Evolutionary conservation across 257 asterid species (phyloP).

Genomic region (Vinca minor): DNA sequence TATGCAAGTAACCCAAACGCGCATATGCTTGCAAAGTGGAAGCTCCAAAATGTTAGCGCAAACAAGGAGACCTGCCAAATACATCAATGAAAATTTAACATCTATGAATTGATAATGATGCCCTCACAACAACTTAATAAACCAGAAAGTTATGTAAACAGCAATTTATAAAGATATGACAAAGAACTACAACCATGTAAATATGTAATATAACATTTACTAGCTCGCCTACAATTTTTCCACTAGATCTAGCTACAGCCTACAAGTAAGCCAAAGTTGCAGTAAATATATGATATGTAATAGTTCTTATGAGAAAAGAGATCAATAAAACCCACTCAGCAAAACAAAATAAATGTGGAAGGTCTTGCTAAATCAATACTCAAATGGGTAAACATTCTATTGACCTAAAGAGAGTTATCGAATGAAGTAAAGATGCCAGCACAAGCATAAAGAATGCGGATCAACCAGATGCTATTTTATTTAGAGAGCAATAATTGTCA

Average conservation of each 20-base stretch:
- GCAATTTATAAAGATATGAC: background rate
- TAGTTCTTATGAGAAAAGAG: background rate
- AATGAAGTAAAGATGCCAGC: background rate
- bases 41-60: conserved; percentile 95
- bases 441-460: background rate
- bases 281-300: background rate
- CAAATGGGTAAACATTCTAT: background rate
- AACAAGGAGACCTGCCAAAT: conserved; percentile 81
- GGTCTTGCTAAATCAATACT: background rate
- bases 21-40: conserved; percentile 95
- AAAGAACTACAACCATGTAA: conserved; percentile 11
- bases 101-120: conserved; percentile 25
- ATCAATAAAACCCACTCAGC: background rate
- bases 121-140: background rate
- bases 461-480: background rate
- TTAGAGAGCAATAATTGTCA: background rate
- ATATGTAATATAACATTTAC: no score
- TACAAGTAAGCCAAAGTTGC: background rate
- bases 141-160: background rate
- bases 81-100: conserved; percentile 38
- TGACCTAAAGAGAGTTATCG: background rate
- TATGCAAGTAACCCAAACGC: conserved; percentile 93
- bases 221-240: no score
- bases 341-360: background rate
- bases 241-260: background rate